phyloP scores from a whole-genome alignment of 129 eudicot genomes.

The Glebionis coronaria region DNA sequence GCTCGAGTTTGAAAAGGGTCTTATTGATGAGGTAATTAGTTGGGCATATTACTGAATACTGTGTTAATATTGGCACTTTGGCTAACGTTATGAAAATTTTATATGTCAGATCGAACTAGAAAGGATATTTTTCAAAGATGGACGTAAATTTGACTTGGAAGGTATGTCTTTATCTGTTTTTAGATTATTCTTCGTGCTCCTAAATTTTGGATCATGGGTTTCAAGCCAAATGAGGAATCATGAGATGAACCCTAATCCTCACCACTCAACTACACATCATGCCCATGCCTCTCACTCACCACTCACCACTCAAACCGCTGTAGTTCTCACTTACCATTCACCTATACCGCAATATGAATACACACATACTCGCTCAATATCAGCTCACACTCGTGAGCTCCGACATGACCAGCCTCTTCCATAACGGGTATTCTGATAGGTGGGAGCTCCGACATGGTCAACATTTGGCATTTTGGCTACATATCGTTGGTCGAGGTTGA shows the following conservation, averaged over 20 bases:
- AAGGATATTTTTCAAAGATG: conserved; percentile 78
- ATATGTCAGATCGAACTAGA: conserved; percentile 67
- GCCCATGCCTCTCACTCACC: too few species aligned
- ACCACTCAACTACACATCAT: too few species aligned
- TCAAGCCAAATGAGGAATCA: not conserved
- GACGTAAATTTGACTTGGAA: conserved; percentile 76
- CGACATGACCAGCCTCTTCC: too few species aligned
- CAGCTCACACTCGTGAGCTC: too few species aligned
- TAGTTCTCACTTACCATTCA: too few species aligned
- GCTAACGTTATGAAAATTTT: not conserved
- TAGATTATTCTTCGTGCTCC: not conserved
- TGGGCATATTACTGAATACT: not conserved
- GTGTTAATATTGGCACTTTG: conserved; percentile 2
- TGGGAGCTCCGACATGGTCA: too few species aligned
- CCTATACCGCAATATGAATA: too few species aligned
- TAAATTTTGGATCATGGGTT: not conserved
- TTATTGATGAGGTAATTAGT: conserved; percentile 70
- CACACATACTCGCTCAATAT: too few species aligned
- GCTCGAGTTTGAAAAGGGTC: conserved; percentile 92
- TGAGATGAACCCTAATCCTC: not conserved
- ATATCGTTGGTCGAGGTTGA: not conserved
- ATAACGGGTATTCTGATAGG: too few species aligned
- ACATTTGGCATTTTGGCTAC: not conserved
- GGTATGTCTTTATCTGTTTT: conserved; percentile 32
- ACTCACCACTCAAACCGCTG: too few species aligned